These are phyloP conservation scores for Tuber calosporum DNA, from an alignment of 495 filamentous ascomycete genomes.

Conservation along the genomic window DNA sequence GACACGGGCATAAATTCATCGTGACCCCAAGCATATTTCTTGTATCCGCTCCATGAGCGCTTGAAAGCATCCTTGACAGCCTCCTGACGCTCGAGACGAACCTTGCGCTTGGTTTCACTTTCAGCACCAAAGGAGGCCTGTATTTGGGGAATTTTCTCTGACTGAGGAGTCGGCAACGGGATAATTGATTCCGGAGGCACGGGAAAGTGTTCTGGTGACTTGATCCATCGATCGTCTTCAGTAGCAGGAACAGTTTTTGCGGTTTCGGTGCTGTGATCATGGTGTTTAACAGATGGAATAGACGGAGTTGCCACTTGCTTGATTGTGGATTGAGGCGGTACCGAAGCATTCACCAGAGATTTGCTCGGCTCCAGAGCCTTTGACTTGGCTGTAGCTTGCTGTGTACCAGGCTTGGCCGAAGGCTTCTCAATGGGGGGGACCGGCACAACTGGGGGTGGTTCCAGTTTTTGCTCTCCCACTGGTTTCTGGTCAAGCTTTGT, in stretches of 20 bases:
- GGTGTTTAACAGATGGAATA: background rate
- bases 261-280: constrained; percentile 8
- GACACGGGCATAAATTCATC: constrained; percentile 69
- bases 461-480: constrained; percentile 21
- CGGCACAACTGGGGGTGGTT: constrained; percentile 18
- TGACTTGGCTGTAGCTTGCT: constrained; percentile 9
- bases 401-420: constrained; percentile 12
- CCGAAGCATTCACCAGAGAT: background rate
- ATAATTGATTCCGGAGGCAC: constrained; percentile 62
- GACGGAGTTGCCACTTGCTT: background rate
- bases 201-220: constrained; percentile 65
- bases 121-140: constrained; percentile 66
- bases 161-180: constrained; percentile 61
- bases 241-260: background rate
- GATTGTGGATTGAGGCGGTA: background rate
- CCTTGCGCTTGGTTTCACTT: constrained; percentile 52
- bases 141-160: constrained; percentile 64
- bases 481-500: constrained; percentile 13
- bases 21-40: constrained; percentile 64
- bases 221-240: constrained; percentile 56
- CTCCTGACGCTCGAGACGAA: constrained; percentile 57
- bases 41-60: constrained; percentile 70
- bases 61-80: constrained; percentile 62
- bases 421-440: constrained; percentile 32
- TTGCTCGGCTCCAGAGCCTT: background rate